Evolutionary conservation across 305 asterid species (phyloP).

Genomic region (Fraxinus sp.): DNA sequence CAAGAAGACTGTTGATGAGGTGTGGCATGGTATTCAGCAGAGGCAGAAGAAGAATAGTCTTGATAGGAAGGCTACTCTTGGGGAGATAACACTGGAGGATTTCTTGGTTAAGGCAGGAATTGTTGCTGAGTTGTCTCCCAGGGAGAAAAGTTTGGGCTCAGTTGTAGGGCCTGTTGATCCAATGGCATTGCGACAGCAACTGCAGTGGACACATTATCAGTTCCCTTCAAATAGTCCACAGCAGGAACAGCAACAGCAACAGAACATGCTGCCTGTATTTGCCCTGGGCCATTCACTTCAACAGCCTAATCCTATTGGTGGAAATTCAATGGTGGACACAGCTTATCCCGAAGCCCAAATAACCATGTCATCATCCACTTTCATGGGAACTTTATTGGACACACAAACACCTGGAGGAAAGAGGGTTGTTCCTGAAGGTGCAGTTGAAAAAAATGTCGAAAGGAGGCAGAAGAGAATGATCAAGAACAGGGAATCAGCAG

Average conservation of each 20-base stretch:
- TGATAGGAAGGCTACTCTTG: slow-evolving; percentile 66
- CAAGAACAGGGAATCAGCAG: slow-evolving; percentile 94
- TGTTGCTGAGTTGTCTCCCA: slow-evolving; percentile 50
- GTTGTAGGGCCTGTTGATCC: slow-evolving; percentile 36
- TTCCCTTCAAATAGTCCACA: slow-evolving; percentile 39
- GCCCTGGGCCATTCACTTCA: slow-evolving; percentile 57
- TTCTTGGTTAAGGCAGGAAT: slow-evolving; percentile 94
- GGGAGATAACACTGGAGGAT: slow-evolving; percentile 88
- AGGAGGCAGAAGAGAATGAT: slow-evolving; percentile 98
- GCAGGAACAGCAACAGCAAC: slow-evolving; percentile 26
- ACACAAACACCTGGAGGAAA: slow-evolving; percentile 69
- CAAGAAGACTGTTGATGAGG: slow-evolving; percentile 85
- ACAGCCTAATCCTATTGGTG: slow-evolving; percentile 48
- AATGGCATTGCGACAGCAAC: slow-evolving; percentile 37
- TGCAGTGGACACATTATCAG: slow-evolving; percentile 70
- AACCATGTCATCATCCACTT: slow-evolving; percentile 54
- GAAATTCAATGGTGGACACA: slow-evolving; percentile 55
- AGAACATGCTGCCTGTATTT: slow-evolving; percentile 44
- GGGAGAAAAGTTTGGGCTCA: slow-evolving; percentile 35
- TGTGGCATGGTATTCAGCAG: slow-evolving; percentile 83
- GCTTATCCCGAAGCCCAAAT: slow-evolving; percentile 53
- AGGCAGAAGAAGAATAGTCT: slow-evolving; percentile 48
- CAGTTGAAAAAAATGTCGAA: slow-evolving; percentile 74
- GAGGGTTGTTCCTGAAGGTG: slow-evolving; percentile 68
- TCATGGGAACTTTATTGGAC: slow-evolving; percentile 68